Conservation (phyloP, 2,329 filamentous ascomycete species). For the Ophiocordyceps camponoti-floridani region DNA sequence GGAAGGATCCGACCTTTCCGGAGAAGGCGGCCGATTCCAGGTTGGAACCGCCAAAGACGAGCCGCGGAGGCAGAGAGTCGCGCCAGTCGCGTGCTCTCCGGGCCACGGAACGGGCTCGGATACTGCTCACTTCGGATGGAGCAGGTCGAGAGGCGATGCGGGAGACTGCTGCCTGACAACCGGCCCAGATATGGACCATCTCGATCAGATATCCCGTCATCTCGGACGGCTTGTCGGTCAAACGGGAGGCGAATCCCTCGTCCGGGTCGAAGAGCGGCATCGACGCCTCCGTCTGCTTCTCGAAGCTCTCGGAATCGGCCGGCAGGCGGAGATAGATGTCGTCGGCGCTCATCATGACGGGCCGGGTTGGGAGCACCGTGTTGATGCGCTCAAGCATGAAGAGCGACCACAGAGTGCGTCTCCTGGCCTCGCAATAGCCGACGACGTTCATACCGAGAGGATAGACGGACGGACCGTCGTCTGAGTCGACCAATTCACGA, state of each 20-base stretch:
- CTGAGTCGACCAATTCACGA: conserved; percentile 32
- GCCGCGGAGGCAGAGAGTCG: conserved; percentile 31
- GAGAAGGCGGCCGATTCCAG: conserved; percentile 35
- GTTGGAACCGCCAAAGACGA: conserved; percentile 37
- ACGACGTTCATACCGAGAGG: conserved; percentile 39
- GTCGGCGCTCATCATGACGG: conserved; percentile 39
- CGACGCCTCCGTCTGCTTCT: conserved; percentile 36
- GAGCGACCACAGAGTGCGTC: conserved; percentile 55
- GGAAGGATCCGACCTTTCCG: conserved; percentile 35
- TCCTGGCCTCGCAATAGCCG: conserved; percentile 46
- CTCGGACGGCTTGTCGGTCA: conserved; percentile 17
- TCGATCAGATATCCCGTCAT: conserved; percentile 43
- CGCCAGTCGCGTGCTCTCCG: conserved; percentile 40
- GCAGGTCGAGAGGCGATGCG: conserved; percentile 13
- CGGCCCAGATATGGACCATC: conserved; percentile 46
- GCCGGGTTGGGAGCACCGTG: conserved; percentile 33
- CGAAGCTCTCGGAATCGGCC: conserved; percentile 40
- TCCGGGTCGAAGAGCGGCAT: conserved; percentile 43
- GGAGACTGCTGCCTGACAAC: conserved; percentile 41
- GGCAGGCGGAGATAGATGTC: conserved; percentile 52
- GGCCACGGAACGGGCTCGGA: conserved; percentile 26
- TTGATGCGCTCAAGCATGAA: conserved; percentile 53
- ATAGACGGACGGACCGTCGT: conserved; percentile 18
- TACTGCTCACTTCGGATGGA: conserved; percentile 10
- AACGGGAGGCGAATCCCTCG: conserved; percentile 6